Percentiles rank a stretch among this genome's conserved stretches.
Evolutionary conservation across 768 basidiomycete genomes (phyloP).

Genomic region (Hemileccinum rubropunctum): DNA sequence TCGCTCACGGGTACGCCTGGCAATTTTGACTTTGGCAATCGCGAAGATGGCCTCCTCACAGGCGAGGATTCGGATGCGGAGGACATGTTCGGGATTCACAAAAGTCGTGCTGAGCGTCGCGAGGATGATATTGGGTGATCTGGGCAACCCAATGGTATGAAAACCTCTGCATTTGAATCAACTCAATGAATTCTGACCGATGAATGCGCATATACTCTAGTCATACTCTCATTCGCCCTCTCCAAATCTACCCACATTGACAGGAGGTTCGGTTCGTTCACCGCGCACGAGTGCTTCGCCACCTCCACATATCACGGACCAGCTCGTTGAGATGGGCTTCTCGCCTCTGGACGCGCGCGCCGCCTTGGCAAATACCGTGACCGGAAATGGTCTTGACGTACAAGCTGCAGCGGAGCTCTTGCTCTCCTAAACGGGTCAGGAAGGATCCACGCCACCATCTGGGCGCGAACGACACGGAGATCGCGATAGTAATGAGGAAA

Average conservation of each 20-base stretch:
- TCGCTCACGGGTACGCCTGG: conserved; percentile 37
- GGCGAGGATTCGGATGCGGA: conserved; percentile 35
- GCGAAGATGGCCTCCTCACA: conserved; percentile 39
- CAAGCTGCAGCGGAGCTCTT: conserved; percentile 78
- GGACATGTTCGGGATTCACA: conserved; percentile 10
- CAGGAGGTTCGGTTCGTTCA: not conserved
- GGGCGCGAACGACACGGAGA: conserved; percentile 16
- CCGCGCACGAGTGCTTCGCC: conserved; percentile 43
- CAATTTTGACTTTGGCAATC: conserved; percentile 65
- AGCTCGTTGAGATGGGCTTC: conserved; percentile 96
- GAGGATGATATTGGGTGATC: conserved; percentile 76
- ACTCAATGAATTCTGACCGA: not conserved
- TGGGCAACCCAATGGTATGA: conserved; percentile 55
- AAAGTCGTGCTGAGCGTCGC: conserved; percentile 14
- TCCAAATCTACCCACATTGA: conserved; percentile 7
- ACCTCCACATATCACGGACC: conserved; percentile 88
- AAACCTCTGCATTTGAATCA: not conserved
- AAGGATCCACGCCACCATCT: not conserved
- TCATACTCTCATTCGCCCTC: conserved; percentile 11
- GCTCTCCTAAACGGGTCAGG: conserved; percentile 35
- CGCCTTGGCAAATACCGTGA: conserved; percentile 69
- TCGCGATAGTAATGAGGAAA: conserved; percentile 1
- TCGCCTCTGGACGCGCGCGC: conserved; percentile 68
- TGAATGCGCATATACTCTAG: not conserved
- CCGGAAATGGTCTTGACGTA: conserved; percentile 57